These are phyloP conservation scores for Corallochytrium limacisporum DNA, from an alignment of 78 protist species.

Conservation along the genomic window DNA sequence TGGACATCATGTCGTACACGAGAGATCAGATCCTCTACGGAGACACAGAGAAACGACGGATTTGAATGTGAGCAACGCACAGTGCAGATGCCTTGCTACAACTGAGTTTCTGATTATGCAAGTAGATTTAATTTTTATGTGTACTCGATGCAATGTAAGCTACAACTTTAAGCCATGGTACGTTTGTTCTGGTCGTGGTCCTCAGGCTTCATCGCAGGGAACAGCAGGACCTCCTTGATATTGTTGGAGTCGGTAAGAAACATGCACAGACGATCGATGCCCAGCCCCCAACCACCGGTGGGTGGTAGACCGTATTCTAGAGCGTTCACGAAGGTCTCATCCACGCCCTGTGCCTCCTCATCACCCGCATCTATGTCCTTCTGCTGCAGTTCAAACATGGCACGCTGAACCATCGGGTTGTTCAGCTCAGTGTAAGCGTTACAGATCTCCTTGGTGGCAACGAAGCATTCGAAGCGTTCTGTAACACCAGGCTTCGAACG, in stretches of 20 bases:
- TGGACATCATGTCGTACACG: too few relatives aligned
- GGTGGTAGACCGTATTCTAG: constrained; percentile 99
- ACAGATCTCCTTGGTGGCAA: constrained; percentile 74
- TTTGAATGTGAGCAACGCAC: too few relatives aligned
- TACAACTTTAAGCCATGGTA: too few relatives aligned
- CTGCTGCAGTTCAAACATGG: constrained; percentile 87
- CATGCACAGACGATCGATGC: constrained; percentile 97
- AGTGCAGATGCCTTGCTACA: too few relatives aligned
- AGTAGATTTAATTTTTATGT: too few relatives aligned
- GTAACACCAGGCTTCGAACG: constrained; percentile 72
- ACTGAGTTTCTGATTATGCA: too few relatives aligned
- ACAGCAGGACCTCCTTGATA: constrained; percentile 97
- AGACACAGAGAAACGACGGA: too few relatives aligned
- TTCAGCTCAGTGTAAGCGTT: constrained; percentile 99
- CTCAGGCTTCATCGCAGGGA: constrained; percentile 97
- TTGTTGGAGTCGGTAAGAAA: constrained; percentile 73
- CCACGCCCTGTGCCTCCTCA: constrained; percentile 85
- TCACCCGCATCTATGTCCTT: constrained; percentile 65
- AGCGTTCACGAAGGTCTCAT: constrained; percentile 83
- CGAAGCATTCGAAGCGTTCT: constrained; percentile 98
- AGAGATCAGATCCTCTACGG: too few relatives aligned
- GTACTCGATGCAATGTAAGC: too few relatives aligned
- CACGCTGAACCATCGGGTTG: constrained; percentile 96
- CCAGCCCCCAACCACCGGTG: constrained; percentile 99
- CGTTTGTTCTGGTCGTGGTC: too few relatives aligned